Percentiles rank a stretch among this genome's conserved stretches.
Conservation (phyloP, 78 protist species). For the Dictyostelium firmibasis region DNA sequence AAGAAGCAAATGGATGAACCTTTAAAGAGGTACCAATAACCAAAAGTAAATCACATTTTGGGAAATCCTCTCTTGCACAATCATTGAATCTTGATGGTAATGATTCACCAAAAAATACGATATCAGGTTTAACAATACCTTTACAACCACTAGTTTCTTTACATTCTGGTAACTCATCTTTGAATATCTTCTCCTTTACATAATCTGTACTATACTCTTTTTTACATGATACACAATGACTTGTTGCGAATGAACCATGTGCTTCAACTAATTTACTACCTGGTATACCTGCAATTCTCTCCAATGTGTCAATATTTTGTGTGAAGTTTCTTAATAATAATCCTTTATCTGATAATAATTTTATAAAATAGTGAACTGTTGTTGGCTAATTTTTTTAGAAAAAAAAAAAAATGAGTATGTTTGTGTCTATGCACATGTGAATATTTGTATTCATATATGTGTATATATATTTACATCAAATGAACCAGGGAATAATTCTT, state of each 20-base stretch:
- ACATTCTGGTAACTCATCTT: conserved; percentile 71
- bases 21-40: conserved; percentile 92
- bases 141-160: conserved; percentile 14
- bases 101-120: conserved; percentile 91
- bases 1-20: conserved; percentile 88
- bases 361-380: conserved; percentile 84
- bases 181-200: conserved; percentile 27
- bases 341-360: conserved; percentile 77
- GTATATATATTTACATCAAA: neutral
- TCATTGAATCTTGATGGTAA: conserved; percentile 78
- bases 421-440: too few relatives aligned
- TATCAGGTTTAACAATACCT: conserved; percentile 87
- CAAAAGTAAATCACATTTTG: conserved; percentile 83
- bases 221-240: conserved; percentile 53
- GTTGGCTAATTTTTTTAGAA: conserved; percentile 79
- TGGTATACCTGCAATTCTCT: conserved; percentile 85
- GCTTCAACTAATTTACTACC: conserved; percentile 82
- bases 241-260: conserved; percentile 88
- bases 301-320: conserved; percentile 96
- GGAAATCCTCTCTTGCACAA: conserved; percentile 7
- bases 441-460: too few relatives aligned
- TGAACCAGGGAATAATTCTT: conserved; percentile 80
- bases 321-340: conserved; percentile 87
- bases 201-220: neutral
- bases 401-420: too few relatives aligned